These are phyloP conservation scores for Clitocybe nebularis DNA, from an alignment of 1,284 basidiomycete genomes.

Conservation along the genomic window DNA sequence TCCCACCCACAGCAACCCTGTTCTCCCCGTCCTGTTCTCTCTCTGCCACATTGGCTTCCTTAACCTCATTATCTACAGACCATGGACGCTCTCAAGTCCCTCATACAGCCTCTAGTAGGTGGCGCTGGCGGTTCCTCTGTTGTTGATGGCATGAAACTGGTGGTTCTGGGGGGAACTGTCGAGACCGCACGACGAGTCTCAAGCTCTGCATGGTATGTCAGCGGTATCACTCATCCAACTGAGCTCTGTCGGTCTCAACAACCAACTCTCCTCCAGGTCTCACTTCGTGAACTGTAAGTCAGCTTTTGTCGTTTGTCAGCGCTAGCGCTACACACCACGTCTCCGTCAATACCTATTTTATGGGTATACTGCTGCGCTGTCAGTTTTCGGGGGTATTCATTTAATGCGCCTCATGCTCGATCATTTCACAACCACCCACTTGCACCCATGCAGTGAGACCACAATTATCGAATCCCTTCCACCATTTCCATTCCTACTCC, in stretches of 20 bases:
- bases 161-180: conserved; percentile 79
- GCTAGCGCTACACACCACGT: not conserved
- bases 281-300: conserved; percentile 78
- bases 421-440: not conserved
- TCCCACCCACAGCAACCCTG: conserved; percentile 14
- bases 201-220: conserved; percentile 68
- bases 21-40: conserved; percentile 1
- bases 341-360: not conserved
- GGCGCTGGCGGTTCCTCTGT: conserved; percentile 69
- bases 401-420: not conserved
- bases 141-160: conserved; percentile 82
- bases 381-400: not conserved
- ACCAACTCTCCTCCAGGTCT: conserved; percentile 41
- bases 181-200: conserved; percentile 78
- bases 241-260: conserved; percentile 11
- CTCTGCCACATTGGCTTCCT: conserved; percentile 20
- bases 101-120: conserved; percentile 76
- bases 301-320: conserved; percentile 6
- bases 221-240: conserved; percentile 11
- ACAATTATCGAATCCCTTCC: conserved; percentile 1
- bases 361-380: not conserved
- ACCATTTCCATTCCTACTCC: conserved; percentile 6
- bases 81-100: conserved; percentile 79
- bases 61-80: conserved; percentile 11
- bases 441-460: not conserved